Conservation (phyloP, 495 filamentous ascomycete genomes). For the Cercophora sp. region DNA sequence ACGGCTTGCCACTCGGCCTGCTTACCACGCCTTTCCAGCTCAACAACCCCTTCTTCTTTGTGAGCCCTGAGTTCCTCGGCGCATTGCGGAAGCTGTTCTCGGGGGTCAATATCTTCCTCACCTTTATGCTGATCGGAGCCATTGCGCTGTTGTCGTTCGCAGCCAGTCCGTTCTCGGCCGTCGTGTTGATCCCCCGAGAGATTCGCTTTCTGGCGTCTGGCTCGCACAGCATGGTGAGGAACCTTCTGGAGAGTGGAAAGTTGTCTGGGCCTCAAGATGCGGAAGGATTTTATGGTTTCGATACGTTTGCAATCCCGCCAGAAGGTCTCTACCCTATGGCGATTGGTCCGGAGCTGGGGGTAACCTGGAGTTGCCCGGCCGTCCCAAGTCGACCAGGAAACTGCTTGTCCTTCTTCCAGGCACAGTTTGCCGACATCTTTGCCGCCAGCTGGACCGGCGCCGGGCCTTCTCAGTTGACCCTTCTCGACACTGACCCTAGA, state of each 20-base stretch:
- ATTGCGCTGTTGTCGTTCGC: not conserved
- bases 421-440: not conserved
- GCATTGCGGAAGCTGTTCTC: not conserved
- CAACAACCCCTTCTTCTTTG: not conserved
- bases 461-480: too few species aligned
- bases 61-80: not conserved
- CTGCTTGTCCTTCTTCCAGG: not conserved
- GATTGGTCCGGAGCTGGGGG: not conserved
- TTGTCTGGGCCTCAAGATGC: too few species aligned
- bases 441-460: too few species aligned
- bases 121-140: not conserved
- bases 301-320: not conserved
- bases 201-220: not conserved
- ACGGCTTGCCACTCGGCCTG: not conserved
- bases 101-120: not conserved
- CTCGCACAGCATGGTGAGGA: not conserved
- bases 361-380: not conserved
- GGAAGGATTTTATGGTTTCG: too few species aligned
- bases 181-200: not conserved
- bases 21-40: conserved; percentile 1
- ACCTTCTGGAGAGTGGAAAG: too few species aligned
- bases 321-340: not conserved
- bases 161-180: not conserved
- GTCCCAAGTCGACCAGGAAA: not conserved
- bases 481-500: too few species aligned